Percentiles rank a stretch among this genome's conserved stretches.
These are phyloP conservation scores for Encephalitozoon cuniculi DNA, from an alignment of 371 early-diverging fungal species.

Conservation along the genomic window DNA sequence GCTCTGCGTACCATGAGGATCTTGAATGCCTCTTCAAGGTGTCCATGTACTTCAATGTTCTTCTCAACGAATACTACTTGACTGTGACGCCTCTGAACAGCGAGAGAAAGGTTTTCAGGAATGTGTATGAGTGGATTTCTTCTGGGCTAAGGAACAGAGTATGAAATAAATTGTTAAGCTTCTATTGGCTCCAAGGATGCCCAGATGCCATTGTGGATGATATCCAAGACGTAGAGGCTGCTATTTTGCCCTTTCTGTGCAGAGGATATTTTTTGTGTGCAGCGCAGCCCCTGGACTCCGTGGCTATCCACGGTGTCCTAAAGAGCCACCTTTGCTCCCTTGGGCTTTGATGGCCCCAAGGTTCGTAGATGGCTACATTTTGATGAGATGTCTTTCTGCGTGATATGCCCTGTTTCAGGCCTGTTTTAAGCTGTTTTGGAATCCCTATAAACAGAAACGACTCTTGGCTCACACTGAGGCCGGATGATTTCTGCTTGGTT, in stretches of 20 bases:
- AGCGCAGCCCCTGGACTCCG: background rate
- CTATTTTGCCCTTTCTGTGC: background rate
- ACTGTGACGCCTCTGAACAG: conserved; percentile 25
- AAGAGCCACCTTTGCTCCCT: conserved; percentile 7
- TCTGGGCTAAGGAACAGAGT: conserved; percentile 7
- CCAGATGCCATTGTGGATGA: background rate
- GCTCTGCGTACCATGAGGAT: conserved; percentile 21
- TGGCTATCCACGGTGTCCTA: background rate
- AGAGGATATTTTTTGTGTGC: background rate
- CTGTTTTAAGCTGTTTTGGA: conserved; percentile 9
- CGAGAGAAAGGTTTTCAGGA: conserved; percentile 21
- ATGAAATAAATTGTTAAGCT: background rate
- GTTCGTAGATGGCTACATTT: conserved; percentile 11
- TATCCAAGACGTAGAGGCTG: background rate
- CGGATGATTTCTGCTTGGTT: background rate
- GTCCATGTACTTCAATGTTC: conserved; percentile 51
- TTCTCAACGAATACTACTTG: conserved; percentile 44
- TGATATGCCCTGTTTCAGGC: background rate
- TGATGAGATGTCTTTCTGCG: background rate
- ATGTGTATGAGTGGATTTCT: conserved; percentile 19
- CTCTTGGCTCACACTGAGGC: background rate
- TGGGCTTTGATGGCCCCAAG: background rate
- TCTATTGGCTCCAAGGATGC: background rate
- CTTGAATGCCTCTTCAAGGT: conserved; percentile 50
- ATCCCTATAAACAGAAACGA: background rate